Percentiles rank a stretch among this genome's conserved stretches.
phyloP scores from a whole-genome alignment of 2,329 filamentous ascomycete species.

The Alternaria rosae region DNA sequence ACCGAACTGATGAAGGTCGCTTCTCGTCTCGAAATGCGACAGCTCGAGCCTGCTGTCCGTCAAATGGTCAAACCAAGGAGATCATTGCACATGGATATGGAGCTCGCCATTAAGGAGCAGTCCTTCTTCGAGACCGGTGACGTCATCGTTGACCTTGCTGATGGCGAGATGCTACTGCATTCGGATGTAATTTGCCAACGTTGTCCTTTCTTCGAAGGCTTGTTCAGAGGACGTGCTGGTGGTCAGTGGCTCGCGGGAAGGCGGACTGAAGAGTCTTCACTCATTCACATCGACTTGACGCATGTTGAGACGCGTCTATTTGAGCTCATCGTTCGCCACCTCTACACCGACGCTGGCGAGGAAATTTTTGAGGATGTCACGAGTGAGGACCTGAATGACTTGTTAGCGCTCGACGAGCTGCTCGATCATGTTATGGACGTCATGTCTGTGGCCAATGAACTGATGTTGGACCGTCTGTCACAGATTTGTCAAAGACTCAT shows the following conservation, averaged over 20 bases:
- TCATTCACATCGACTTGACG: constrained; percentile 78
- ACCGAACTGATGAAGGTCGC: constrained; percentile 89
- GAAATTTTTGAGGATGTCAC: constrained; percentile 83
- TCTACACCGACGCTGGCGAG: constrained; percentile 83
- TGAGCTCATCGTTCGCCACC: constrained; percentile 75
- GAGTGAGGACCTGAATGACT: constrained; percentile 61
- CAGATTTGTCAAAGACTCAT: constrained; percentile 88
- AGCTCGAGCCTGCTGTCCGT: constrained; percentile 78
- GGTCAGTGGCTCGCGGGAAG: constrained; percentile 84
- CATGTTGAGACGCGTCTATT: constrained; percentile 81
- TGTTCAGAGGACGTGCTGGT: constrained; percentile 86
- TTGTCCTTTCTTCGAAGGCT: constrained; percentile 89
- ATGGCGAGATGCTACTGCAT: constrained; percentile 74
- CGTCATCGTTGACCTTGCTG: constrained; percentile 78
- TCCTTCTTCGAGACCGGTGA: constrained; percentile 82
- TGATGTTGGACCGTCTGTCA: constrained; percentile 91
- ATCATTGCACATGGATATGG: constrained; percentile 74
- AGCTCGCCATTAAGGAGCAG: constrained; percentile 70
- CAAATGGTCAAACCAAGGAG: constrained; percentile 72
- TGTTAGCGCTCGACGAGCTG: constrained; percentile 73
- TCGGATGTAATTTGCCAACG: constrained; percentile 80
- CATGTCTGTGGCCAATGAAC: constrained; percentile 86
- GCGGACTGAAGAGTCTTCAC: constrained; percentile 59
- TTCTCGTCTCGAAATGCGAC: constrained; percentile 71
- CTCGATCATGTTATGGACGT: constrained; percentile 91